These are phyloP conservation scores for Oryza meyeriana DNA, from an alignment of 176 grass and related monocot species.

Conservation along the genomic window DNA sequence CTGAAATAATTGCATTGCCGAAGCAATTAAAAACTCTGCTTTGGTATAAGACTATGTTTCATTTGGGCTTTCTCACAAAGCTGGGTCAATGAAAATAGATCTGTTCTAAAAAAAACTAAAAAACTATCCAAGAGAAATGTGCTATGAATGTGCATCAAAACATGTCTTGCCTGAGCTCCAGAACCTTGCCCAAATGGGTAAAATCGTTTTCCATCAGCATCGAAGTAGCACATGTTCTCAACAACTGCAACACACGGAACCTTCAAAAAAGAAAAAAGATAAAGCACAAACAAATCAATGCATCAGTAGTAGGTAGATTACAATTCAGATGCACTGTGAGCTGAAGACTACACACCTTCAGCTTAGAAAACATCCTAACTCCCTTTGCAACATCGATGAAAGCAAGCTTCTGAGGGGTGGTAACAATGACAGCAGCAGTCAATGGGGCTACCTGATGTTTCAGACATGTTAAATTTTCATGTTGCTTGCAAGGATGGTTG, in stretches of 20 bases:
- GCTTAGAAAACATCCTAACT: conserved; percentile 97
- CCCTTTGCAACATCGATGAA: conserved; percentile 99
- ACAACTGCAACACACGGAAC: conserved; percentile 96
- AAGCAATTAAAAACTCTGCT: no score
- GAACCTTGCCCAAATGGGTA: conserved; percentile 95
- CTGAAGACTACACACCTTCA: conserved; percentile 66
- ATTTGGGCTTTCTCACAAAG: no score
- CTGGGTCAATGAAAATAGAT: no score
- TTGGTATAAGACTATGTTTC: no score
- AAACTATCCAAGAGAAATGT: conserved; percentile 29
- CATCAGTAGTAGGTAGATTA: neutral
- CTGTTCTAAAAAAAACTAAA: no score
- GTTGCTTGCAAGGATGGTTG: neutral
- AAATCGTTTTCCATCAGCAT: conserved; percentile 85
- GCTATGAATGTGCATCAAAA: neutral
- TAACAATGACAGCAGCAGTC: conserved; percentile 95
- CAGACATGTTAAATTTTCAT: conserved; percentile 18
- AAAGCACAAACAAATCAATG: conserved; percentile 7
- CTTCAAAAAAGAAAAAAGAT: conserved; percentile 44
- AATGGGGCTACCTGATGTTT: conserved; percentile 81
- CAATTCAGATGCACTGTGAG: conserved; percentile 9
- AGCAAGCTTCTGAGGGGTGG: conserved; percentile 90
- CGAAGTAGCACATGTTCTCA: conserved; percentile 99
- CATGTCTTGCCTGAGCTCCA: conserved; percentile 72
- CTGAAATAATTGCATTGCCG: conserved; percentile 47